These are phyloP conservation scores for Fusarium staphyleae DNA, from an alignment of 2,329 filamentous ascomycete species.

Conservation along the genomic window DNA sequence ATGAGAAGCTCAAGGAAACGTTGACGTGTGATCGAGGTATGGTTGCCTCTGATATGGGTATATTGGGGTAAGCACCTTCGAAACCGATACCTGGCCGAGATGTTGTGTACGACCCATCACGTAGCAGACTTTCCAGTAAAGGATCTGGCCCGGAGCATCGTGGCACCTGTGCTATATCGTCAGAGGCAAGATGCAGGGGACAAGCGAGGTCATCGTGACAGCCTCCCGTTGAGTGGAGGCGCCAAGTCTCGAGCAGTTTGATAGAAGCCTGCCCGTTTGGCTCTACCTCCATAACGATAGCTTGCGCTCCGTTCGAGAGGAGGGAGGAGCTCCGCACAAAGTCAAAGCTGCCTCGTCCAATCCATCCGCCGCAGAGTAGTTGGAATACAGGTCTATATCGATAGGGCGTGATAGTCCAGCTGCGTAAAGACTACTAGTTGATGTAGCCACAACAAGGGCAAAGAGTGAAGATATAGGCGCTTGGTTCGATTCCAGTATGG, in stretches of 20 bases:
- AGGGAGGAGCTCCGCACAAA: slow-evolving; percentile 30
- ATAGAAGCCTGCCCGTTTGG: slow-evolving; percentile 36
- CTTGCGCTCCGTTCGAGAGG: slow-evolving; percentile 33
- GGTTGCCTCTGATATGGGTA: not conserved
- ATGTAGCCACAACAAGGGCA: not conserved
- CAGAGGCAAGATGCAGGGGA: slow-evolving; percentile 26
- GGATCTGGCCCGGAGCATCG: slow-evolving; percentile 32
- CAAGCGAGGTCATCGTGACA: slow-evolving; percentile 36
- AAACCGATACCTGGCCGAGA: not conserved
- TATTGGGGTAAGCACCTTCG: not conserved
- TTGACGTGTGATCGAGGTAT: slow-evolving; percentile 2
- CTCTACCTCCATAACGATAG: slow-evolving; percentile 40
- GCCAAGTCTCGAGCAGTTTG: slow-evolving; percentile 38
- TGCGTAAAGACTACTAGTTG: not conserved
- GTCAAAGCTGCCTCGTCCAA: slow-evolving; percentile 30
- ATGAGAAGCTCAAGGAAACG: slow-evolving; percentile 18
- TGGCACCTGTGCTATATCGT: slow-evolving; percentile 33
- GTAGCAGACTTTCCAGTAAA: slow-evolving; percentile 33
- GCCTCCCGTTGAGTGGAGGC: slow-evolving; percentile 23
- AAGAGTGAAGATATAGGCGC: not conserved
- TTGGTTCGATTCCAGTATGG: slow-evolving; percentile 14
- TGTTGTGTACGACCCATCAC: slow-evolving; percentile 10
- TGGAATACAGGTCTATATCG: slow-evolving; percentile 6
- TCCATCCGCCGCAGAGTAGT: slow-evolving; percentile 34
- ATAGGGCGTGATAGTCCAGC: not conserved